Base-by-base conservation (phyloP, 805 yeast genomes). In the Saturnispora bothae region DNA sequence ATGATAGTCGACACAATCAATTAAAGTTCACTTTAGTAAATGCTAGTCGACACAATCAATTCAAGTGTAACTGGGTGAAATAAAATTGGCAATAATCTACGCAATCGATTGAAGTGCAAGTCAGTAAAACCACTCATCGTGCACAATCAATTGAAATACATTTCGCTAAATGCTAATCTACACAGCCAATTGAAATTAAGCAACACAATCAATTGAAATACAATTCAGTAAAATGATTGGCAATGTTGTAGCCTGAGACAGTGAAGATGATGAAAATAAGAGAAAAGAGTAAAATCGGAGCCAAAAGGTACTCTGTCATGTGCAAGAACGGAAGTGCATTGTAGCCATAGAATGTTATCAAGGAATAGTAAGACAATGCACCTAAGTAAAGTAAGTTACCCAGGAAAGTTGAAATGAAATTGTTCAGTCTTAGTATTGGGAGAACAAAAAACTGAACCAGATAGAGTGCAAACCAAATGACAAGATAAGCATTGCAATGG, bases 311-410 rank as follows among this genome's bases (percentile, higher is more conserved):
- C 51, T 79, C 82, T 12, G 84, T 76, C 49, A 68, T 73, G 57
- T 60, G 77, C 64, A 73, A 65, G 53, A 65, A 83, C 45, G 76
- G 86, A 54, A 81, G 66, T 34, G 83, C 65, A 64, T 83, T 71
- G 62, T 82, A 88, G n/a, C 96, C 96, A 51, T 85, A 76, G 54
- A 86, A 86, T 2, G 95, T 79, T 37, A 86, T 71, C 38, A 83
- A 68, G 49, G 76, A 76, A 59, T 88, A 88, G 54, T 83, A 83
- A 15, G 78, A 71, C 34, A 82, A 60, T 21, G 95, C 79, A 5
- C 71, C 72, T 48, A 83, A 70, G 50, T 88, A 88, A 27, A 86
- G 62, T 0, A 83, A 64, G 58, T 88, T 86, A 1, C 95, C 95
- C 41, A 86, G 59, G 19, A 85, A 54, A 16, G 79, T 55, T n/a